Conservation (phyloP, 2,329 filamentous ascomycete genomes). For the Zymoseptoria pseudotritici region DNA sequence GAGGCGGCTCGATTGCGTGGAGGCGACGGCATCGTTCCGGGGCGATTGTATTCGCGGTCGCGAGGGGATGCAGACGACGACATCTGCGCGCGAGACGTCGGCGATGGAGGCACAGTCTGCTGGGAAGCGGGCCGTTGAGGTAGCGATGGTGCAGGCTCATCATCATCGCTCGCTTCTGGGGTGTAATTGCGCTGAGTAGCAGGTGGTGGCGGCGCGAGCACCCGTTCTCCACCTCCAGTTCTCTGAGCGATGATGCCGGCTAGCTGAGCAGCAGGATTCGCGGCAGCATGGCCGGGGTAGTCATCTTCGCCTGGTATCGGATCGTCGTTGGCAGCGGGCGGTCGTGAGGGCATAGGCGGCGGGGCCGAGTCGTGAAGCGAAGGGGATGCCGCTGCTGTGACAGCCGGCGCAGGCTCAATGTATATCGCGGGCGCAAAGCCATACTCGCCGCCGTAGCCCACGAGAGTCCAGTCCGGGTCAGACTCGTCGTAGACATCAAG, state of each 20-base stretch:
- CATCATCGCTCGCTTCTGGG: conserved; percentile 62
- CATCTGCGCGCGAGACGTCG: conserved; percentile 35
- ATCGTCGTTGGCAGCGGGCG: conserved; percentile 30
- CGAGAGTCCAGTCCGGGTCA: conserved; percentile 94
- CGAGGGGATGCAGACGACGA: conserved; percentile 31
- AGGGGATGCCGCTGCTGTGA: conserved; percentile 41
- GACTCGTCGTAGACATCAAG: conserved; percentile 82
- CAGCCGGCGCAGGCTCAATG: conserved; percentile 61
- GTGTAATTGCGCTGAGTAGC: conserved; percentile 50
- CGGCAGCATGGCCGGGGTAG: conserved; percentile 38
- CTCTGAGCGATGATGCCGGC: conserved; percentile 47
- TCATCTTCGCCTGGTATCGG: conserved; percentile 34
- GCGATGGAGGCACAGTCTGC: conserved; percentile 34
- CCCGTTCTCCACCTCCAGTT: conserved; percentile 31
- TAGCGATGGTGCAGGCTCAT: conserved; percentile 54
- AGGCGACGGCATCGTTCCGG: conserved; percentile 47
- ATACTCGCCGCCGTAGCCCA: conserved; percentile 75
- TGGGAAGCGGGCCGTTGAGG: conserved; percentile 56
- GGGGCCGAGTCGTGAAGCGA: conserved; percentile 19
- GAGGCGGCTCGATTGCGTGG: conserved; percentile 46
- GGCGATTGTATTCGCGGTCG: conserved; percentile 21
- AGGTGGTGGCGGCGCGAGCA: conserved; percentile 46
- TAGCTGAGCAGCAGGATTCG: conserved; percentile 52
- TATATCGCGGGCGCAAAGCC: conserved; percentile 96
- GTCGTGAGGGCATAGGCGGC: conserved; percentile 35